Conservation (phyloP, 2,329 filamentous ascomycete genomes). For the Lasiodiplodia citricola region DNA sequence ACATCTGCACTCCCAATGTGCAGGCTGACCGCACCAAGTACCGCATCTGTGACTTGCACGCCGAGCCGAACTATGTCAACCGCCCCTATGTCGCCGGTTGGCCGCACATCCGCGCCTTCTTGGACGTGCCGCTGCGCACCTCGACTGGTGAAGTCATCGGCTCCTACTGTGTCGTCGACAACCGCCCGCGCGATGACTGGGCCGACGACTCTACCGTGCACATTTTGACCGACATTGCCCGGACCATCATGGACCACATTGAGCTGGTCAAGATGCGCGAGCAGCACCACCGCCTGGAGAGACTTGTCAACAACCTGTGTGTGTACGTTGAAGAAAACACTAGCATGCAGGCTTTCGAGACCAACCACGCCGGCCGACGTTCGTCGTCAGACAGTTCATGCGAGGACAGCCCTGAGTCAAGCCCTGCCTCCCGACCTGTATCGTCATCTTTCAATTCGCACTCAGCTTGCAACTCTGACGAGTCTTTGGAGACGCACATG, state of each 20-base stretch:
- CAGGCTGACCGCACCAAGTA: conserved; percentile 30
- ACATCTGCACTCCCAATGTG: conserved; percentile 33
- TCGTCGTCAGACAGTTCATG: not conserved
- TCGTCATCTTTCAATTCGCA: not conserved
- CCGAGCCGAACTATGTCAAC: conserved; percentile 40
- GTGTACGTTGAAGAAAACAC: conserved; percentile 12
- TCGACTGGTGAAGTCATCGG: conserved; percentile 41
- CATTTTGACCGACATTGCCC: not conserved
- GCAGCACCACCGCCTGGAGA: conserved; percentile 9
- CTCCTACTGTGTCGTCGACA: conserved; percentile 38
- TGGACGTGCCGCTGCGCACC: conserved; percentile 41
- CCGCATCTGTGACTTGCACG: conserved; percentile 40
- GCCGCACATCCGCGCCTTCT: conserved; percentile 39
- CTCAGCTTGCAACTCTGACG: not conserved
- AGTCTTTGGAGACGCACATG: conserved; percentile 1
- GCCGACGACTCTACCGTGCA: conserved; percentile 36
- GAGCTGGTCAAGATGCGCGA: conserved; percentile 8
- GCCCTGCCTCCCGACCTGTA: not conserved
- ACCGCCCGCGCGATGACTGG: conserved; percentile 34
- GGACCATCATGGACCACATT: conserved; percentile 32
- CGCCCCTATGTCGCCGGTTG: conserved; percentile 37
- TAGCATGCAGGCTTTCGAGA: conserved; percentile 2
- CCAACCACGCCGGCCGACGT: not conserved
- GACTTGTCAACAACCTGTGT: conserved; percentile 31
- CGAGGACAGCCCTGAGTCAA: not conserved